Evolutionary conservation across 2,329 filamentous ascomycete species (phyloP).

Genomic region (Xylariaceae sp.): DNA sequence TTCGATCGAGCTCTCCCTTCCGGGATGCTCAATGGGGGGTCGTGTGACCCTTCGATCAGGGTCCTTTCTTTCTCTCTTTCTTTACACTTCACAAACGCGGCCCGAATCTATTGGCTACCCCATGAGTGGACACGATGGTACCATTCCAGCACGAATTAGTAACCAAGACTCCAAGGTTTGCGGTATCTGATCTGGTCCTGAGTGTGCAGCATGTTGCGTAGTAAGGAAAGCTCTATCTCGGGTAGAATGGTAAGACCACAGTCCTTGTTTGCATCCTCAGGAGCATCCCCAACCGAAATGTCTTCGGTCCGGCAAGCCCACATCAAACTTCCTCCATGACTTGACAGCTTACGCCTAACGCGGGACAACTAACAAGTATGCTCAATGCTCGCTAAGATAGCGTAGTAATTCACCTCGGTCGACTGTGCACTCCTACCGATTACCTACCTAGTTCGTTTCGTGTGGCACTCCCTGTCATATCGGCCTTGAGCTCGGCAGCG

Average conservation of each 20-base stretch:
- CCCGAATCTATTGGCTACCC: constrained; percentile 21
- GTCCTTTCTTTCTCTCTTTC: constrained; percentile 1
- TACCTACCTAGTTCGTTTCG: too few species aligned
- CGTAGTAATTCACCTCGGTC: too few species aligned
- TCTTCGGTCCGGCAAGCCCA: neutral
- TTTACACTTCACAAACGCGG: constrained; percentile 6
- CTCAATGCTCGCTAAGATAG: neutral
- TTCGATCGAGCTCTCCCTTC: constrained; percentile 23
- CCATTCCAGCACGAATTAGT: neutral
- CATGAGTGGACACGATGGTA: neutral
- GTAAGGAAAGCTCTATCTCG: neutral
- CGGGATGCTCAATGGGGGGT: constrained; percentile 21
- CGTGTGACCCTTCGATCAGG: constrained; percentile 27
- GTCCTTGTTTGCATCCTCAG: neutral
- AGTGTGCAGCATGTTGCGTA: neutral
- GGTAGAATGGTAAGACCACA: neutral
- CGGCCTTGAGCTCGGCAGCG: too few species aligned
- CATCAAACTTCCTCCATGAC: neutral
- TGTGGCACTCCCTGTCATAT: too few species aligned
- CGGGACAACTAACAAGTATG: neutral
- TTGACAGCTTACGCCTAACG: neutral
- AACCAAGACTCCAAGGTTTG: neutral
- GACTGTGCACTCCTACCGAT: too few species aligned
- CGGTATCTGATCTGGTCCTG: neutral
- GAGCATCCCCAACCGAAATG: neutral